These are phyloP conservation scores for Phytophthora idaei DNA, from an alignment of 352 stramenopile species.

Conservation along the genomic window DNA sequence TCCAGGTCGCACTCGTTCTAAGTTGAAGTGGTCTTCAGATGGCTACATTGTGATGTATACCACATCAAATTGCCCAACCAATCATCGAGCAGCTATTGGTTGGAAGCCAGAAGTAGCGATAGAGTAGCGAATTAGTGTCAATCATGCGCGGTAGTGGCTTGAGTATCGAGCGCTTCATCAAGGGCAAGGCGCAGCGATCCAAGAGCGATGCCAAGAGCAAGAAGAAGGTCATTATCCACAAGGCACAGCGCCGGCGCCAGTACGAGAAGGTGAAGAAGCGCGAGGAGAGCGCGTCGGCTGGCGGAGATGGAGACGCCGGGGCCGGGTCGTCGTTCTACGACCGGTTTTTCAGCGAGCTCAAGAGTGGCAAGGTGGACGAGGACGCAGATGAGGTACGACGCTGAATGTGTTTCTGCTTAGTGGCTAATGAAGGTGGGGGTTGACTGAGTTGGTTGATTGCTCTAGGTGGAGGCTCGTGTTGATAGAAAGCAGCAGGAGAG, in stretches of 20 bases:
- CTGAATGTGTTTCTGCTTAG: slow-evolving; percentile 4
- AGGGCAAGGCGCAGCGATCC: slow-evolving; percentile 80
- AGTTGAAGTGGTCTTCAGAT: slow-evolving; percentile 17
- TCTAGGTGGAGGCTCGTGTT: slow-evolving; percentile 32
- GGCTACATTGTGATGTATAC: slow-evolving; percentile 23
- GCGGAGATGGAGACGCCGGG: slow-evolving; percentile 16
- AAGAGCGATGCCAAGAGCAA: slow-evolving; percentile 86
- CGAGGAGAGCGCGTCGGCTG: slow-evolving; percentile 31
- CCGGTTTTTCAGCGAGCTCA: slow-evolving; percentile 70
- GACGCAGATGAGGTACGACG: slow-evolving; percentile 27
- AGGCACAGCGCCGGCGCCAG: slow-evolving; percentile 74
- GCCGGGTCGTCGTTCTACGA: slow-evolving; percentile 78
- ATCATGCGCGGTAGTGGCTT: slow-evolving; percentile 76
- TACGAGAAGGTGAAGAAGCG: slow-evolving; percentile 87
- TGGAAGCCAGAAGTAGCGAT: slow-evolving; percentile 15
- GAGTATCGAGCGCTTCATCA: slow-evolving; percentile 88
- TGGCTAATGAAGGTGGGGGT: not conserved
- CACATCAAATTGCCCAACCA: slow-evolving; percentile 15
- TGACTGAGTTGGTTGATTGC: slow-evolving; percentile 8
- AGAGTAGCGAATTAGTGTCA: not conserved
- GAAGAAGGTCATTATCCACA: slow-evolving; percentile 83
- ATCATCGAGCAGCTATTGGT: slow-evolving; percentile 16
- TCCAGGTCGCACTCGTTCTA: slow-evolving; percentile 78
- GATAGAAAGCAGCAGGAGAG: slow-evolving; percentile 25
- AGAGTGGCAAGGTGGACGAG: slow-evolving; percentile 43